A percentile compares a stretch with the other conserved stretches of the same genome.
These are phyloP conservation scores for Venturia carpophila DNA, from an alignment of 2,329 filamentous ascomycete species.

Conservation along the genomic window DNA sequence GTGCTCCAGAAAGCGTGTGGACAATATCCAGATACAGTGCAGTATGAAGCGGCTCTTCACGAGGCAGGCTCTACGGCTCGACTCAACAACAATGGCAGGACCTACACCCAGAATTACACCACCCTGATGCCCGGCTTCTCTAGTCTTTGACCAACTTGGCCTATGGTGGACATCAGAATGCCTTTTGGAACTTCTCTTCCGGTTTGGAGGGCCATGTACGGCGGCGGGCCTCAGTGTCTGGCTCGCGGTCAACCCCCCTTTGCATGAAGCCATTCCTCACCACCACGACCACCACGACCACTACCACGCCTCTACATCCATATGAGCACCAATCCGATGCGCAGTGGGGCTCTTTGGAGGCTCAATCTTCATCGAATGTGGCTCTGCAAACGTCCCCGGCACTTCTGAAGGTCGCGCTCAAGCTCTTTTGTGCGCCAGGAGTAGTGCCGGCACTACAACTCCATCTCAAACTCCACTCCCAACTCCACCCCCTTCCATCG, in stretches of 20 bases:
- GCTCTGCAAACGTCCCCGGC: background rate
- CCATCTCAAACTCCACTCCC: background rate
- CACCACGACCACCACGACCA: background rate
- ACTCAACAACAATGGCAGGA: background rate
- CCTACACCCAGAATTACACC: background rate
- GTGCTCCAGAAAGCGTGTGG: background rate
- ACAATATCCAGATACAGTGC: background rate
- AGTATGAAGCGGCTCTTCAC: background rate
- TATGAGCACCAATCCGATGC: background rate
- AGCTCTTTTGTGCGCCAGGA: background rate
- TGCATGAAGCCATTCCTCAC: background rate
- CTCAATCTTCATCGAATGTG: background rate
- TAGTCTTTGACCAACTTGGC: background rate
- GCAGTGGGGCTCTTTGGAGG: background rate
- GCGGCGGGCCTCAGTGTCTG: background rate
- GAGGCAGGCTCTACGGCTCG: background rate
- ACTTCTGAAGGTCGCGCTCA: background rate
- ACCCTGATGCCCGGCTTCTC: background rate
- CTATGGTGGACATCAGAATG: no score
- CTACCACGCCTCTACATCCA: background rate
- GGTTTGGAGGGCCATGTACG: background rate
- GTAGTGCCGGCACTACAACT: background rate
- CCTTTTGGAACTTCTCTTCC: background rate
- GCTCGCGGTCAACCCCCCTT: no score
- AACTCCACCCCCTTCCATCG: background rate